These are phyloP conservation scores for Sporobolomyces roseus DNA, from an alignment of 768 basidiomycete genomes.

Conservation along the genomic window DNA sequence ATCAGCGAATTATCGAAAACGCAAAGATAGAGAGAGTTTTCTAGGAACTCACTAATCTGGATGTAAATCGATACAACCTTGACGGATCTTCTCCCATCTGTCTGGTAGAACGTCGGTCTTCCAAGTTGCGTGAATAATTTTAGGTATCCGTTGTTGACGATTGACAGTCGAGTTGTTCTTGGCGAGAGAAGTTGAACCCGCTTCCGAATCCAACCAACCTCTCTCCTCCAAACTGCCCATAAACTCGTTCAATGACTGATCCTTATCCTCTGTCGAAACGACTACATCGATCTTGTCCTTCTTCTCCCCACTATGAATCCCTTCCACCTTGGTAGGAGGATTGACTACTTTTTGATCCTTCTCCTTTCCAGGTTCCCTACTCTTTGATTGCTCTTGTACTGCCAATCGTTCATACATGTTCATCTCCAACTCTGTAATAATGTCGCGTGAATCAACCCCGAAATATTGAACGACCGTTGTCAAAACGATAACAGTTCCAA, in stretches of 20 bases:
- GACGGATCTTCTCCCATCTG: constrained; percentile 73
- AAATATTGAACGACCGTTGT: constrained; percentile 66
- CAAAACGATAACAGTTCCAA: constrained; percentile 85
- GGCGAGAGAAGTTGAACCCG: constrained; percentile 11
- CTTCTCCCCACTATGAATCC: not conserved
- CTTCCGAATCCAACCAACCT: constrained; percentile 15
- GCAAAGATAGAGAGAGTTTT: not conserved
- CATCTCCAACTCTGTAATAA: constrained; percentile 42
- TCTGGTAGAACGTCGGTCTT: constrained; percentile 79
- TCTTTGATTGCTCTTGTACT: not conserved
- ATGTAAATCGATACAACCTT: constrained; percentile 84
- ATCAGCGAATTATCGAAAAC: not conserved
- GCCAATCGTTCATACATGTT: constrained; percentile 26
- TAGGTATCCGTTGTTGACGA: constrained; percentile 57
- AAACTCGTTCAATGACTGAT: constrained; percentile 21
- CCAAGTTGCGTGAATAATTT: constrained; percentile 98
- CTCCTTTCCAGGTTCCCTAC: not conserved
- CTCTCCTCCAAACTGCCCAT: constrained; percentile 25
- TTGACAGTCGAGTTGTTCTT: not conserved
- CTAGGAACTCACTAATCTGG: constrained; percentile 77
- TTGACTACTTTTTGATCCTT: constrained; percentile 18
- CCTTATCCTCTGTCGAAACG: constrained; percentile 1
- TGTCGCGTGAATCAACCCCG: constrained; percentile 43
- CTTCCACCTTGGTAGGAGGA: not conserved
- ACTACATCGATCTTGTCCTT: not conserved